Evolutionary conservation across 805 yeast genomes (phyloP), one percentile per base, ranked within the genome.

Genomic region (Starmera quercuum): DNA sequence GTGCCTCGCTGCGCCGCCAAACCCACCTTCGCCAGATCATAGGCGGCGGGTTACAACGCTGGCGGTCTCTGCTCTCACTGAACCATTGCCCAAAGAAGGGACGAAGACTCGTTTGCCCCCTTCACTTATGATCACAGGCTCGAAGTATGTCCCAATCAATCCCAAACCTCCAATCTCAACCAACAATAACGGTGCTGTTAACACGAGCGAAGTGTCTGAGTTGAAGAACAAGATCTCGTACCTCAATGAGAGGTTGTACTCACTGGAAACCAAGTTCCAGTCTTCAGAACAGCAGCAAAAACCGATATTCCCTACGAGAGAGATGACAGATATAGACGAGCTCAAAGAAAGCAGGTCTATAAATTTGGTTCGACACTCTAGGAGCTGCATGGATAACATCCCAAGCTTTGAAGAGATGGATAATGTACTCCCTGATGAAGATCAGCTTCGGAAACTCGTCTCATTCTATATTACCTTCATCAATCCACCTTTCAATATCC

Each of bases 1-100:
- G 41, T 67, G 73, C 36, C 36, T 59, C 18, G 53, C 44, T 10
- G 44, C 51, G 26, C 72, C 73, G 1, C 69, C 73, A 12, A 57
- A 61, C 31, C 73, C 72, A 6, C 70, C 72, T 1, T 55, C 63
- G 2, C 59, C 57, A 20, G 63, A 45, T 20, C 60, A 46, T 39
- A 54, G 40, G 37, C 42, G 43, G 39, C 54, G 56, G 34, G 37
- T 45, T 10, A 35, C 42, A 20, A 41, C 12, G 10, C 12, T 23
- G 26, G 12, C 26, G 6, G 12, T 23, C 7, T n/a, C 26, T 10
- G 12, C 26, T 6, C 12, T 23, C 14, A 14, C 26, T 23, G 26
- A 23, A 10, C 6, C 26, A 6, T 23, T 14, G n/a, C n/a, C n/a
- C n/a, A n/a, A n/a, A n/a, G n/a, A n/a, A n/a, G n/a, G n/a, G 10